phyloP scores from a whole-genome alignment of 306 rosid species.

The Malus asiatica region DNA sequence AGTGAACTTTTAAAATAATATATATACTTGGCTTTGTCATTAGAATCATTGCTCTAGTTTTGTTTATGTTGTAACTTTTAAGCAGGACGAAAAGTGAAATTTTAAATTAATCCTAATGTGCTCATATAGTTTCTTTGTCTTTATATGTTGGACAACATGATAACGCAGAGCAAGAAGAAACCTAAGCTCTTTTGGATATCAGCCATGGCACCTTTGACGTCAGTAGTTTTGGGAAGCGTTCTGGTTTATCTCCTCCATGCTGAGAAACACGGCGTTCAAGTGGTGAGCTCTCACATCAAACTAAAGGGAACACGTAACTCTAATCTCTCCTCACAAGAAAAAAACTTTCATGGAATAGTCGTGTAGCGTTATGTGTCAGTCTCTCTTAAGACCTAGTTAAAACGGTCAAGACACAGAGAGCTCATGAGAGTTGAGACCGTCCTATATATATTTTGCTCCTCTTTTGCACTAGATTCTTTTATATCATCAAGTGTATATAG shows the following conservation, averaged over 20 bases:
- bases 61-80: not conserved
- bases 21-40: not conserved
- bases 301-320: too few relatives aligned
- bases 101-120: not conserved
- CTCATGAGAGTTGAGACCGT: too few relatives aligned
- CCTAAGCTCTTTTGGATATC: constrained; percentile 87
- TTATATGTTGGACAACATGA: not conserved
- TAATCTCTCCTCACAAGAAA: too few relatives aligned
- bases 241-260: constrained; percentile 77
- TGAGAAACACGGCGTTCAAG: constrained; percentile 83
- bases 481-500: too few relatives aligned
- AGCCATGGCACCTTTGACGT: constrained; percentile 83
- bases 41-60: not conserved
- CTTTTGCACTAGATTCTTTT: too few relatives aligned
- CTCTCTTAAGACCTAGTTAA: too few relatives aligned
- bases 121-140: not conserved
- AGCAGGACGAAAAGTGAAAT: not conserved
- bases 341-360: too few relatives aligned
- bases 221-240: constrained; percentile 70
- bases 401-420: too few relatives aligned
- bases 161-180: constrained; percentile 63
- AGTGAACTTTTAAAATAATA: not conserved
- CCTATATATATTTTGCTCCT: too few relatives aligned
- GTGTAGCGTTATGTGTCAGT: too few relatives aligned
- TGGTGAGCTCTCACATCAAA: constrained; percentile 36